Conservation (phyloP, 768 basidiomycete genomes). For the Pholiota molesta region DNA sequence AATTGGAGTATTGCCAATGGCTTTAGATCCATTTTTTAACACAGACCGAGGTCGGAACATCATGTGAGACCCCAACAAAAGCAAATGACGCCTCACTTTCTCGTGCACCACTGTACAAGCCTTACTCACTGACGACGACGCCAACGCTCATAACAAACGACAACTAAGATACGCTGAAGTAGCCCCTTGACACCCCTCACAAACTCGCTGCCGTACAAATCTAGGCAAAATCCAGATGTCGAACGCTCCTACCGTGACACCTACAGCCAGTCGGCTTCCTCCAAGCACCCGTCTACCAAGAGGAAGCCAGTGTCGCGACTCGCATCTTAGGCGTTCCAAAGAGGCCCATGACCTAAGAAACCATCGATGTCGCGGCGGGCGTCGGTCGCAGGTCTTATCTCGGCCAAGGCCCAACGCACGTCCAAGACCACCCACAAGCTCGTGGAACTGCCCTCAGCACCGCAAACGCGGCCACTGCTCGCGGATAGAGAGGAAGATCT, state of each 20-base stretch:
- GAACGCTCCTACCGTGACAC: conserved; percentile 13
- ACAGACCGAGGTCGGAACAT: no score
- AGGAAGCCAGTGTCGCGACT: conserved; percentile 33
- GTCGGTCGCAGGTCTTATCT: conserved; percentile 41
- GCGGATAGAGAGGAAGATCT: conserved; percentile 45
- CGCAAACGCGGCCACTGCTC: conserved; percentile 77
- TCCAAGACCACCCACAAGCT: conserved; percentile 93
- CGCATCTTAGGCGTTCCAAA: conserved; percentile 29
- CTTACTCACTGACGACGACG: no score
- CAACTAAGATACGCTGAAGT: no score
- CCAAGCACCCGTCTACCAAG: conserved; percentile 29
- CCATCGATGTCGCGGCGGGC: conserved; percentile 34
- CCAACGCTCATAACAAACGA: no score
- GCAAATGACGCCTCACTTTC: no score
- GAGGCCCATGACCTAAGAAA: conserved; percentile 20
- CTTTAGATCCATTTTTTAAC: no score
- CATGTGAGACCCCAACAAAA: no score
- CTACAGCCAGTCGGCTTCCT: conserved; percentile 25
- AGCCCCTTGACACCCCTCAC: no score
- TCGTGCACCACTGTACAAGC: no score
- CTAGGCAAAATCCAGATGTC: conserved; percentile 10
- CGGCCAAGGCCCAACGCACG: conserved; percentile 69
- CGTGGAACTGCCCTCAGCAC: conserved; percentile 86
- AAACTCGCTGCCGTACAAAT: background rate
- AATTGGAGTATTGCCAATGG: no score